These are phyloP conservation scores for Malassezia obtusa DNA, from an alignment of 1,284 basidiomycete species.

Conservation along the genomic window DNA sequence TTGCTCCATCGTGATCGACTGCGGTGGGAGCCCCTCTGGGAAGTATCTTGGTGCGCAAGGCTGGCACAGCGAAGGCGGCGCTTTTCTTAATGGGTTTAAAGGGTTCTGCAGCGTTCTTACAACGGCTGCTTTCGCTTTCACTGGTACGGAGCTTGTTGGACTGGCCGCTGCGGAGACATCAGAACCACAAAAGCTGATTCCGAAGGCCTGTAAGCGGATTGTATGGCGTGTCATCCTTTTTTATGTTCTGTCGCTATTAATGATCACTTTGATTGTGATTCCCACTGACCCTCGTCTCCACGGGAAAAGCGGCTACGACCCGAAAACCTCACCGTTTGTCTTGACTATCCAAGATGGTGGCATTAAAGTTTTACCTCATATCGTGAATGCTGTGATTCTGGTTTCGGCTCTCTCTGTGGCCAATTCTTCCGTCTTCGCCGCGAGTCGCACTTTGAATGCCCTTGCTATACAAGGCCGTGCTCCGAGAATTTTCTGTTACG, in stretches of 20 bases:
- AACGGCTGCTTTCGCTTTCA: slow-evolving; percentile 70
- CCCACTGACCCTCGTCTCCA: slow-evolving; percentile 24
- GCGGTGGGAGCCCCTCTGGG: slow-evolving; percentile 31
- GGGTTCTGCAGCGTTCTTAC: slow-evolving; percentile 47
- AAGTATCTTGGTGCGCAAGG: slow-evolving; percentile 32
- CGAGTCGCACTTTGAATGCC: slow-evolving; percentile 48
- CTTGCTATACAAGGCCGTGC: slow-evolving; percentile 49
- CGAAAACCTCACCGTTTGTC: slow-evolving; percentile 52
- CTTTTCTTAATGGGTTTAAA: slow-evolving; percentile 50
- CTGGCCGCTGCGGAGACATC: slow-evolving; percentile 62
- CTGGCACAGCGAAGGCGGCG: slow-evolving; percentile 34
- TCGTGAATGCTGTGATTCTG: slow-evolving; percentile 52
- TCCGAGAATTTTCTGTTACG: slow-evolving; percentile 49
- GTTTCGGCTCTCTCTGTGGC: slow-evolving; percentile 49
- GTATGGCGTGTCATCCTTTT: slow-evolving; percentile 50
- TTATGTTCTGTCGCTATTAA: slow-evolving; percentile 51
- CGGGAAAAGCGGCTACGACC: slow-evolving; percentile 31
- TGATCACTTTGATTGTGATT: slow-evolving; percentile 37
- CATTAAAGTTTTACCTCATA: slow-evolving; percentile 50
- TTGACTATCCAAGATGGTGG: slow-evolving; percentile 50
- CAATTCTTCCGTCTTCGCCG: slow-evolving; percentile 49
- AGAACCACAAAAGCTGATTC: slow-evolving; percentile 48
- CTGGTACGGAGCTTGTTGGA: slow-evolving; percentile 71
- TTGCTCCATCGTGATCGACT: slow-evolving; percentile 52
- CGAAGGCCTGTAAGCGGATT: slow-evolving; percentile 30